Evolutionary conservation across 495 filamentous ascomycete species (phyloP).

Genomic region (Parmelia sp.): DNA sequence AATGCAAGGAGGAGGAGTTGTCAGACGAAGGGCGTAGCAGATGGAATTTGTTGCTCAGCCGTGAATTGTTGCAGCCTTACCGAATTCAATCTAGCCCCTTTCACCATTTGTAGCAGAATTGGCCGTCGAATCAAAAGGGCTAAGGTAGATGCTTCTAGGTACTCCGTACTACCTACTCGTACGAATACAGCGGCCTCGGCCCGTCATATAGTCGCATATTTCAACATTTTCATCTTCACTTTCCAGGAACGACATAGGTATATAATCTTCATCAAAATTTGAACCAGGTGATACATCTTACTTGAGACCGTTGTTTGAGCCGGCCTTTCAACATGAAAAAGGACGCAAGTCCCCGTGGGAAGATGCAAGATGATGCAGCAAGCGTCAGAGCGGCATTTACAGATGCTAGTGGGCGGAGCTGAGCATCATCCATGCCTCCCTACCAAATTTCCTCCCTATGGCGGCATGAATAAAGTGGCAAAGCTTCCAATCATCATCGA

Average conservation of each 20-base stretch:
- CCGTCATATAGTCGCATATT: conserved; percentile 2
- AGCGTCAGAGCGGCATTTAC: background rate
- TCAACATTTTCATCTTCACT: background rate
- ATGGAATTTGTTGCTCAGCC: background rate
- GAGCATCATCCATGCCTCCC: background rate
- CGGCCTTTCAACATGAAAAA: background rate
- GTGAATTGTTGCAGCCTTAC: background rate
- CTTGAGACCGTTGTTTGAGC: background rate
- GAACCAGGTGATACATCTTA: background rate
- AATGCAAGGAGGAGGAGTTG: background rate
- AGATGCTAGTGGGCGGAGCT: background rate
- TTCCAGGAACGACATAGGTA: too few relatives aligned
- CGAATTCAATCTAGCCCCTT: background rate
- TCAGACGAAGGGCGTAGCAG: conserved; percentile 4
- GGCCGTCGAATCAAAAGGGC: background rate
- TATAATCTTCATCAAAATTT: too few relatives aligned
- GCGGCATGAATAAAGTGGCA: background rate
- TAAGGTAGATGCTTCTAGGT: too few relatives aligned
- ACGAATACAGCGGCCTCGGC: conserved; percentile 2
- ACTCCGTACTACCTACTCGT: too few relatives aligned
- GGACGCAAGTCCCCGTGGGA: background rate
- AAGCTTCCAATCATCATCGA: conserved; percentile 3
- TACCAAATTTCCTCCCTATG: background rate
- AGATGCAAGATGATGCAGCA: background rate
- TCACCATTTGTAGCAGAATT: background rate